Conservation (phyloP, 192 early-diverging fungal species). For the Entrophospora sp. region DNA sequence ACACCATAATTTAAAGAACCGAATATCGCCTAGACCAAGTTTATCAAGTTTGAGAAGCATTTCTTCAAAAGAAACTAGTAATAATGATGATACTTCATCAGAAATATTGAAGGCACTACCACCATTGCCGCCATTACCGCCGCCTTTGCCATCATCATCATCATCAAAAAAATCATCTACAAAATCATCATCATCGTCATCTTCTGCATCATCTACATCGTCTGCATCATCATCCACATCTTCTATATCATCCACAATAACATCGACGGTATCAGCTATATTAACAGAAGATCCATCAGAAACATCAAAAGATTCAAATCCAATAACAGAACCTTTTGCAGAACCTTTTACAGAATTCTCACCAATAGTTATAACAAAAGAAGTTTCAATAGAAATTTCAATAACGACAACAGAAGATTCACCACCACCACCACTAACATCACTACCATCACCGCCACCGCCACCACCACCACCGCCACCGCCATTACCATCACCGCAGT, state of each 20-base stretch:
- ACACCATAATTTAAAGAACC: too few relatives aligned
- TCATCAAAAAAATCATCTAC: neutral
- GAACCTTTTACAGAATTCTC: neutral
- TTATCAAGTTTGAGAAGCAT: too few relatives aligned
- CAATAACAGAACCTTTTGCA: neutral
- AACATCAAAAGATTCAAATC: neutral
- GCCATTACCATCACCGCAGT: too few relatives aligned
- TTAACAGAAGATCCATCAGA: neutral
- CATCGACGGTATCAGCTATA: neutral
- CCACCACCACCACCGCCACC: too few relatives aligned
- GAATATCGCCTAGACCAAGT: too few relatives aligned
- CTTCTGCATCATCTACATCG: neutral
- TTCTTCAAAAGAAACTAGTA: neutral
- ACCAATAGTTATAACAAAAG: neutral
- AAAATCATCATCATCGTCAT: neutral
- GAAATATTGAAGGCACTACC: too few relatives aligned
- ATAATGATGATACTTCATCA: neutral
- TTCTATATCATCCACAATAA: neutral
- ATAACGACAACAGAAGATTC: neutral
- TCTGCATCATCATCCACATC: neutral
- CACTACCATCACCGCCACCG: neutral
- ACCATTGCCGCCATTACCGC: too few relatives aligned
- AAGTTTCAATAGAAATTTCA: neutral
- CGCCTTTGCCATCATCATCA: neutral
- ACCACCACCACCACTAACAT: neutral